These are phyloP conservation scores for Cercospora canescens DNA, from an alignment of 2,329 filamentous ascomycete species.

Conservation along the genomic window DNA sequence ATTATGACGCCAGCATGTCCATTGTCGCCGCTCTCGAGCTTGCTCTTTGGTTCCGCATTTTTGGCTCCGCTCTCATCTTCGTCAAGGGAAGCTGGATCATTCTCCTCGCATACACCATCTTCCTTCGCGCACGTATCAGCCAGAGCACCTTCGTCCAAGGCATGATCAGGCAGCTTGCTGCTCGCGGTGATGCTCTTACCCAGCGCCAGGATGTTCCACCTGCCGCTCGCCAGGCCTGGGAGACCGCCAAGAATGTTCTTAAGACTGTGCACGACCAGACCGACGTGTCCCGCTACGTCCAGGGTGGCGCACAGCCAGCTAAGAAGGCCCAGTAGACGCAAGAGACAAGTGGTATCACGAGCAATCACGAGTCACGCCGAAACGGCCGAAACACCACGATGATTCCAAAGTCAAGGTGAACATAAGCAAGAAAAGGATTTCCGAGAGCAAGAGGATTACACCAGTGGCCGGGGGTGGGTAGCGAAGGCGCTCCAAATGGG, in stretches of 20 bases:
- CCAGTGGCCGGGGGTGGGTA: neutral
- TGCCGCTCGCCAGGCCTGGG: constrained; percentile 76
- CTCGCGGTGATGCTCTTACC: constrained; percentile 76
- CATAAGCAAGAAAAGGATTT: neutral
- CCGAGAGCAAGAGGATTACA: neutral
- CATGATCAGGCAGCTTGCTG: constrained; percentile 70
- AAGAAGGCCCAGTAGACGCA: constrained; percentile 63
- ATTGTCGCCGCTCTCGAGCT: constrained; percentile 89
- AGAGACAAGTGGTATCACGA: neutral
- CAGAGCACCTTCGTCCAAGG: constrained; percentile 94
- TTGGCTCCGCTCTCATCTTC: constrained; percentile 82
- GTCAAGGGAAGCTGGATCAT: constrained; percentile 89
- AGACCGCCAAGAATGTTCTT: constrained; percentile 69
- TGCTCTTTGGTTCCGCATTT: constrained; percentile 77
- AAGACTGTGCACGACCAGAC: constrained; percentile 77
- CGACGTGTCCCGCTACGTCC: constrained; percentile 53
- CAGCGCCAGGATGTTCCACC: constrained; percentile 87
- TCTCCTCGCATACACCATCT: constrained; percentile 80
- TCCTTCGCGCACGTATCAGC: constrained; percentile 84
- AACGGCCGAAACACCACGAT: constrained; percentile 8
- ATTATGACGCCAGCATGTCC: constrained; percentile 96
- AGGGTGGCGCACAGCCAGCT: constrained; percentile 39
- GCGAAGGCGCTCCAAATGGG: neutral
- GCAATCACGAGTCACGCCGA: constrained; percentile 11
- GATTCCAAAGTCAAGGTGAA: neutral